A percentile compares a stretch with the other conserved stretches of the same genome.
These are phyloP conservation scores for Penicillium maclennaniae DNA, from an alignment of 495 filamentous ascomycete genomes.

Conservation along the genomic window DNA sequence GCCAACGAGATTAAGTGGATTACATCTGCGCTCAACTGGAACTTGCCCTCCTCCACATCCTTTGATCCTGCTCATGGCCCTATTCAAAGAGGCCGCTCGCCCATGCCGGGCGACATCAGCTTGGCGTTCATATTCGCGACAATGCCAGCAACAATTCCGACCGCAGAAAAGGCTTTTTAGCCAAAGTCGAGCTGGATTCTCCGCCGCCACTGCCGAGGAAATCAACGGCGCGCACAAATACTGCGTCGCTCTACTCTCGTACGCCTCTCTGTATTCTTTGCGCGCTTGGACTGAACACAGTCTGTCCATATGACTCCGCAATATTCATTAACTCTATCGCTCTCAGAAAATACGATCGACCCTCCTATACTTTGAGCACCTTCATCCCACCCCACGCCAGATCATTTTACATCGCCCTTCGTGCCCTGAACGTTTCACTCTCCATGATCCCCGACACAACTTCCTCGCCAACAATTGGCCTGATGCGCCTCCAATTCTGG, in stretches of 20 bases:
- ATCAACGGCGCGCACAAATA: constrained; percentile 52
- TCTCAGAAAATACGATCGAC: constrained; percentile 72
- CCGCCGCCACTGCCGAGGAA: constrained; percentile 37
- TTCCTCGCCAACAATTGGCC: constrained; percentile 72
- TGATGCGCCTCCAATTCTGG: constrained; percentile 94
- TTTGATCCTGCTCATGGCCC: constrained; percentile 22
- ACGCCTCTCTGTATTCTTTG: constrained; percentile 10
- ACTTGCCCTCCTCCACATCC: constrained; percentile 4
- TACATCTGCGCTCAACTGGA: constrained; percentile 13
- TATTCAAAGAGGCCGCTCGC: constrained; percentile 19
- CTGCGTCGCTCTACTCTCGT: constrained; percentile 56
- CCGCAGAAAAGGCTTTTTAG: constrained; percentile 24
- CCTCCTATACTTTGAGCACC: constrained; percentile 78
- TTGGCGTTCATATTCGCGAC: constrained; percentile 5
- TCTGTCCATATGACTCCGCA: background rate
- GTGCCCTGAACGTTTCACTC: constrained; percentile 88
- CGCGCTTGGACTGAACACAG: background rate
- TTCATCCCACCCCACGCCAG: constrained; percentile 70
- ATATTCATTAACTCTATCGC: constrained; percentile 6
- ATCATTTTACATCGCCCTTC: constrained; percentile 84
- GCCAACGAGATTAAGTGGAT: constrained; percentile 32
- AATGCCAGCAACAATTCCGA: background rate
- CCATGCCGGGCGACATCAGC: constrained; percentile 20
- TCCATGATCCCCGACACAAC: constrained; percentile 84
- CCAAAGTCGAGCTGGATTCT: constrained; percentile 13